Evolutionary conservation across 2,329 filamentous ascomycete species (phyloP), one percentile per base, ranked within the genome.

Genomic region (Sarocladiaceae sp.): DNA sequence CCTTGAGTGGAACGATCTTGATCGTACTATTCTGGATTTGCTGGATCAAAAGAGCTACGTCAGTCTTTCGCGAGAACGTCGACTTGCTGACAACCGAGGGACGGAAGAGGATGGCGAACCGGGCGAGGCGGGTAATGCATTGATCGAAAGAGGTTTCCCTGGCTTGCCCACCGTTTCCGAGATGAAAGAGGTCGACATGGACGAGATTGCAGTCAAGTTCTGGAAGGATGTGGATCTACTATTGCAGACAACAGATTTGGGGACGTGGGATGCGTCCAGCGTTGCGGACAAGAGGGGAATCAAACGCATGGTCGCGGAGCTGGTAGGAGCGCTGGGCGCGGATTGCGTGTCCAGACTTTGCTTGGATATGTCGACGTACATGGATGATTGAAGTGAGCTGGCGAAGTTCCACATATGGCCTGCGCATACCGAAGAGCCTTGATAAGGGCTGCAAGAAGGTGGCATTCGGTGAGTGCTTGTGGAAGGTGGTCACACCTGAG

Each of bases 141-240:
- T 89, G 0, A 79, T 88, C 48, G 58, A 66, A 1, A 71, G 81
- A 39, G 69, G 73, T 37, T 82, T 89, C 70, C 85, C 85, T 0
- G 85, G 85, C 0, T 71, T 87, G 31, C 69, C 78, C 33, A 69
- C 76, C 0, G 56, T 74, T 3, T 63, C 70, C 0, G 66, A 81
- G 32, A 66, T 88, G 45, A 56, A 65, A 9, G 53, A 66, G 3
- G 60, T 82, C 40, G 69, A 83, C 45, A 66, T 88, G 31, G 80
- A 80, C 48, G 61, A 71, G 10, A 74, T 87, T 44, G 68, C 69
- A 3, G 62, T 88, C 31, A 68, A 66, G 16, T 65, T 81, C 6
- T 41, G 37, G 37, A 41, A 41, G 29, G 37, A 41, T 29, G 6
- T 41, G 7, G 37, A 41, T 23, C 23, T 41, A 24, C 37, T 41